These are phyloP conservation scores for Craterostigma plantagineum DNA, from an alignment of 257 asterid genomes.

Conservation along the genomic window DNA sequence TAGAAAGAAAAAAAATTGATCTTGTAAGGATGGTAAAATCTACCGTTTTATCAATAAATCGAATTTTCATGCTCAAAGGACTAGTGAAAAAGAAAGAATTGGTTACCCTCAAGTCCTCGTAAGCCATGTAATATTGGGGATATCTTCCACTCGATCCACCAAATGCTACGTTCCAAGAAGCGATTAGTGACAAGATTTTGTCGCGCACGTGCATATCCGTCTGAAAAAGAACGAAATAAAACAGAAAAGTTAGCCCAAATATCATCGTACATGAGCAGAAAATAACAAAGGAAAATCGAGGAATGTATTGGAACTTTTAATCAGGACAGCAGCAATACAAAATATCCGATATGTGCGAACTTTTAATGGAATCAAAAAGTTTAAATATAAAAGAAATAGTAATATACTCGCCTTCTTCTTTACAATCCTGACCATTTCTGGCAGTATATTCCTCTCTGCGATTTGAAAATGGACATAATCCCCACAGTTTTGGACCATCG, in stretches of 20 bases:
- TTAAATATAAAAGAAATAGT: not conserved
- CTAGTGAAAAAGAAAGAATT: not conserved
- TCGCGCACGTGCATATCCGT: slow-evolving; percentile 78
- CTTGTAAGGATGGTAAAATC: too few species aligned
- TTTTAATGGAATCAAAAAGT: not conserved
- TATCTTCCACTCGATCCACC: slow-evolving; percentile 79
- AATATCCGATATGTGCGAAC: too few species aligned
- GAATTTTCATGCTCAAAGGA: too few species aligned
- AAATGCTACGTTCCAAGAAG: slow-evolving; percentile 89
- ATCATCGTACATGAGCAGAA: too few species aligned
- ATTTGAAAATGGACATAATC: slow-evolving; percentile 82
- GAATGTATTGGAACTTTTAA: too few species aligned
- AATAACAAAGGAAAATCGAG: too few species aligned
- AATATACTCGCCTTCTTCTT: slow-evolving; percentile 52
- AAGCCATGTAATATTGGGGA: slow-evolving; percentile 78
- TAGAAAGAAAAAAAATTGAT: not conserved
- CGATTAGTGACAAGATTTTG: slow-evolving; percentile 46
- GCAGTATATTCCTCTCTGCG: slow-evolving; percentile 69
- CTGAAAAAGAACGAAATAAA: slow-evolving; percentile 24
- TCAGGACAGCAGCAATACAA: too few species aligned
- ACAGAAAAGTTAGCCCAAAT: slow-evolving; percentile 8
- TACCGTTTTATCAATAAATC: too few species aligned
- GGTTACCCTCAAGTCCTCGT: slow-evolving; percentile 75
- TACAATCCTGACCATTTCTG: slow-evolving; percentile 81
- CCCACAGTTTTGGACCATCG: slow-evolving; percentile 96